Percentiles rank a stretch among this genome's conserved stretches.
phyloP scores from a whole-genome alignment of 345 rosid genomes.

The Arabidopsis suecica region DNA sequence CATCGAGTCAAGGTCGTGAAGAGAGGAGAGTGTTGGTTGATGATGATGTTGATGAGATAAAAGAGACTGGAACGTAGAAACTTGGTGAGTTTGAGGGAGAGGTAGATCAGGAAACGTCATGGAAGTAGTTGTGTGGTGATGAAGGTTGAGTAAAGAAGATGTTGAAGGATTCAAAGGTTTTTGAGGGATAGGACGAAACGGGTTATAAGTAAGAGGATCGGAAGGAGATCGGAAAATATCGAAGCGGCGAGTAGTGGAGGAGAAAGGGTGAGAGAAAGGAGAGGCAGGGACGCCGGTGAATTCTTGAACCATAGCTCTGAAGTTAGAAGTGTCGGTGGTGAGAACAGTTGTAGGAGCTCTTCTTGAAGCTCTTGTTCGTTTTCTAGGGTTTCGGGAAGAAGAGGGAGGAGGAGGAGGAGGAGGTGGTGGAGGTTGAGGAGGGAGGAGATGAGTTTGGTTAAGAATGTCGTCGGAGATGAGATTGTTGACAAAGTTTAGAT shows the following conservation, averaged over 20 bases:
- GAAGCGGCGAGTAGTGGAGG: conserved; percentile 60
- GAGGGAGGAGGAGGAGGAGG: conserved; percentile 40
- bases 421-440: conserved; percentile 39
- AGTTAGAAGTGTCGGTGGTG: conserved; percentile 87
- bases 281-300: conserved; percentile 90
- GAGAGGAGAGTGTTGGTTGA: conserved; percentile 32
- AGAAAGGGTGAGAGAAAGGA: conserved; percentile 68
- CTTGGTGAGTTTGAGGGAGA: conserved; percentile 31
- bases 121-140: conserved; percentile 40
- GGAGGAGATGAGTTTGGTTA: conserved; percentile 45
- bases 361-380: conserved; percentile 86
- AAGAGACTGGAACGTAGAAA: conserved; percentile 39
- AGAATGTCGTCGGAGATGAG: conserved; percentile 31
- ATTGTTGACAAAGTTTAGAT: conserved; percentile 38
- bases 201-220: conserved; percentile 51
- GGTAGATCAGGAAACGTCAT: conserved; percentile 48
- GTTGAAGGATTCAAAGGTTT: conserved; percentile 44
- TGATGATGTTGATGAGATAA: conserved; percentile 39
- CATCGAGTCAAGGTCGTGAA: conserved; percentile 29
- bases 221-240: conserved; percentile 65
- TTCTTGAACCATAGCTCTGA: conserved; percentile 95
- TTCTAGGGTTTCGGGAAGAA: conserved; percentile 64
- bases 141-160: conserved; percentile 29
- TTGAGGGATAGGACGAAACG: conserved; percentile 62
- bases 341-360: conserved; percentile 91